Evolutionary conservation across 169 alveolate species (phyloP).

Genomic region (Eimeria sp.): DNA sequence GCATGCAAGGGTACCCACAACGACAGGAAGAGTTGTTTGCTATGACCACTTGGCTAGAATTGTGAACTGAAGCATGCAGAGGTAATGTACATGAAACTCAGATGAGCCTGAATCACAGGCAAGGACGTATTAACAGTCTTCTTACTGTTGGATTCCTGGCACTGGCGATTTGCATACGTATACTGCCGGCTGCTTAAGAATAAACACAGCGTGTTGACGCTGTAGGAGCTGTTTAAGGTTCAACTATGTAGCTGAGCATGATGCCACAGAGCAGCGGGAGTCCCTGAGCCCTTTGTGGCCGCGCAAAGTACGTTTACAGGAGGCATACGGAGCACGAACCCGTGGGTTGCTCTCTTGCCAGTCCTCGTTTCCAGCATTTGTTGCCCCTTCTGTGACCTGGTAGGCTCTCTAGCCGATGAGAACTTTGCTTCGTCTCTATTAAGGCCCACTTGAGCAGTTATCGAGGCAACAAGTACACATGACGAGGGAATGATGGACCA

Average conservation of each 20-base stretch:
- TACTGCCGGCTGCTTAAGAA: background rate
- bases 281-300: background rate
- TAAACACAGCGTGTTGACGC: background rate
- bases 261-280: background rate
- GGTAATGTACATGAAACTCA: background rate
- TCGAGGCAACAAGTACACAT: background rate
- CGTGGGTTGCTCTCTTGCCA: background rate
- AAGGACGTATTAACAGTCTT: background rate
- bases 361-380: background rate
- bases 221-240: background rate
- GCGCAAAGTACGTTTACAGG: background rate
- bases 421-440: background rate
- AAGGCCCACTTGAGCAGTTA: background rate
- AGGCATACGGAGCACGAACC: background rate
- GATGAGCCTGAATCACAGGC: background rate
- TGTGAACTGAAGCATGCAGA: too few species aligned
- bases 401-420: background rate
- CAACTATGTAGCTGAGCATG: background rate
- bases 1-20: background rate
- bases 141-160: background rate
- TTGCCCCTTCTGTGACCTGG: background rate
- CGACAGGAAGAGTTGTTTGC: background rate
- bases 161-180: background rate
- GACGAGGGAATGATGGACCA: background rate
- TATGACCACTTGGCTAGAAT: too few species aligned